Base-by-base conservation (phyloP, 129 eudicot species). In the Escallonia herrerae region DNA sequence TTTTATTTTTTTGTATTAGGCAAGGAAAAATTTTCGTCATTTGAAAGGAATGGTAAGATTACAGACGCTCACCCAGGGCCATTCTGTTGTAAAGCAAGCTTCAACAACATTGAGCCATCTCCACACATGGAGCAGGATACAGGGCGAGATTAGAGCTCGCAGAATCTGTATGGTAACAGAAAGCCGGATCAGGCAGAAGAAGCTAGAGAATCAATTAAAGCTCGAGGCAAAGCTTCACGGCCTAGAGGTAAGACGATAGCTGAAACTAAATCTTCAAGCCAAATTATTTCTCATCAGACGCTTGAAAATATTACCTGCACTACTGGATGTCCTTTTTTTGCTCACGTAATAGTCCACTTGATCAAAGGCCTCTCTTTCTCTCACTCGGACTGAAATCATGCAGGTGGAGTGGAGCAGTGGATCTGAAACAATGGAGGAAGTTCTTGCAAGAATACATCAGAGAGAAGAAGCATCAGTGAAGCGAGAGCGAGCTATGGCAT, bases 401-500 rank as follows among this genome's bases (percentile, higher is more conserved):
- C 81, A 94, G 97, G 86, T 78, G 68, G 99, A 89, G 76, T 94
- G 96, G 95, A 80, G 67, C 76, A 74, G 82, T 71, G 95, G 90
- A 66, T 73, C 84, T 40, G 87, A 82, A 56, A 86, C 99, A 52
- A 71, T 82, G 88, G 86, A 75, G 12, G 86, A 82, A 63, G 85
- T 84, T 75, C 82, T 89, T 55, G 76, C 97, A n/a, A 84, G 82
- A 51, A 78, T 82, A 56, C 91, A 89, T 79, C 86, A 76, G 63
- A 74, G 97, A 81, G 99, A 94, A 82, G 99, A 80, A 72, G 99
- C 99, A 65, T 80, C 97, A 43, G 70, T 86, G 56, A 94, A 81
- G 79, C 90, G 99, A 39, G 99, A 89, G 50, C 83, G 99, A 55
- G 84, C 99, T 63, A 72, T 94, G 99, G 99, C 99, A 40, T 94